Evolutionary conservation across 1,284 basidiomycete genomes (phyloP).

Genomic region (Nidula niveotomentosa): DNA sequence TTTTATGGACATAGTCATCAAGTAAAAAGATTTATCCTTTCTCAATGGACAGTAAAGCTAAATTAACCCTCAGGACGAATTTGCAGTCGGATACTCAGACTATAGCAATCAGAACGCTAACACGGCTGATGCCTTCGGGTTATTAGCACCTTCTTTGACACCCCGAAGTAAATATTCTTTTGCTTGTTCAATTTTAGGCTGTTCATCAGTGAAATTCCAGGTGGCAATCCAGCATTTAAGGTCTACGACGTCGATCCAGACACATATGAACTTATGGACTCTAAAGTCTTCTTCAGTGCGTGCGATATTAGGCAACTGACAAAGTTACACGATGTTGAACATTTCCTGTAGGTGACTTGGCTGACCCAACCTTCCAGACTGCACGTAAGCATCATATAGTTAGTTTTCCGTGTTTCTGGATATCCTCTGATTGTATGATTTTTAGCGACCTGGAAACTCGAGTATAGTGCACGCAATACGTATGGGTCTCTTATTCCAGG

Average conservation of each 20-base stretch:
- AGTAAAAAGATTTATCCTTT: conserved; percentile 12
- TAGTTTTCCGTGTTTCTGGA: neutral
- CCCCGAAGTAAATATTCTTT: conserved; percentile 41
- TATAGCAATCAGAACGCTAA: conserved; percentile 44
- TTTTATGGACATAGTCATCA: conserved; percentile 38
- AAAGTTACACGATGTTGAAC: neutral
- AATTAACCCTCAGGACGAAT: conserved; percentile 46
- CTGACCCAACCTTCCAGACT: conserved; percentile 34
- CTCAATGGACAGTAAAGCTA: neutral
- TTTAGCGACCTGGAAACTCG: conserved; percentile 50
- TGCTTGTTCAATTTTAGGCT: no score
- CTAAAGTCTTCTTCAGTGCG: conserved; percentile 27
- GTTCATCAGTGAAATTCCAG: conserved; percentile 3
- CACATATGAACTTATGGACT: conserved; percentile 33
- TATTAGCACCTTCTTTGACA: conserved; percentile 55
- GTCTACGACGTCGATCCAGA: conserved; percentile 34
- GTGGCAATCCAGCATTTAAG: conserved; percentile 30
- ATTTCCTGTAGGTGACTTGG: conserved; percentile 27
- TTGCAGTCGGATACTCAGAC: conserved; percentile 57
- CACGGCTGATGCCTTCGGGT: conserved; percentile 48
- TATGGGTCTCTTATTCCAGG: conserved; percentile 44
- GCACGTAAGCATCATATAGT: conserved; percentile 21
- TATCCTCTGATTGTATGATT: neutral
- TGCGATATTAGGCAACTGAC: neutral
- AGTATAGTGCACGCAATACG: conserved; percentile 54